A percentile compares a stretch with the other conserved stretches of the same genome.
Evolutionary conservation across 805 yeast species (phyloP).

Genomic region (Wickerhamomyces rabaulensis): DNA sequence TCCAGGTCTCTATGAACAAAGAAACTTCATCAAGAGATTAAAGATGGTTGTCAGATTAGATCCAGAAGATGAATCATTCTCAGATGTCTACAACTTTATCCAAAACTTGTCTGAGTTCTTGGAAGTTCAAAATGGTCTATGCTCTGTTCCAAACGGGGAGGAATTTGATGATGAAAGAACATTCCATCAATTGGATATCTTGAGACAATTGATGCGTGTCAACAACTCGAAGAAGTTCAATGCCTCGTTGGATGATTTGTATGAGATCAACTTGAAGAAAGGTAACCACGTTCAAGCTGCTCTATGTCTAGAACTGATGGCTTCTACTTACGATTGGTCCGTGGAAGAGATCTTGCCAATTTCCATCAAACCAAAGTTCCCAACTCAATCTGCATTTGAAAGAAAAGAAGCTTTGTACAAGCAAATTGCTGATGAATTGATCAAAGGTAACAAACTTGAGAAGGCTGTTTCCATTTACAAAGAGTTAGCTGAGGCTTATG

Average conservation of each 20-base stretch:
- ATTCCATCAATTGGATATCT: slow-evolving; percentile 69
- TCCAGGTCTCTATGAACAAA: slow-evolving; percentile 52
- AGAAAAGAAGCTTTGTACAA: slow-evolving; percentile 70
- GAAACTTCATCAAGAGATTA: slow-evolving; percentile 44
- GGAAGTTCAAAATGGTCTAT: slow-evolving; percentile 58
- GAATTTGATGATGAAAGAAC: slow-evolving; percentile 87
- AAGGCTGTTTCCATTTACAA: slow-evolving; percentile 76
- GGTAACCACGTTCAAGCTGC: slow-evolving; percentile 78
- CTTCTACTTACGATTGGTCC: slow-evolving; percentile 73
- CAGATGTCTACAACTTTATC: slow-evolving; percentile 43
- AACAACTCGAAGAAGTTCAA: slow-evolving; percentile 76
- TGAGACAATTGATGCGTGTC: slow-evolving; percentile 71
- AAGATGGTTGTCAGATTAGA: slow-evolving; percentile 48
- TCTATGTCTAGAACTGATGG: slow-evolving; percentile 69
- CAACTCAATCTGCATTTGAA: slow-evolving; percentile 76
- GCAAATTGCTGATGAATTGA: slow-evolving; percentile 63
- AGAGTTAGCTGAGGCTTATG: slow-evolving; percentile 73
- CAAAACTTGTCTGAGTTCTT: slow-evolving; percentile 56
- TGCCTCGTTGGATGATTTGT: slow-evolving; percentile 72
- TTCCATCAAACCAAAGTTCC: slow-evolving; percentile 61
- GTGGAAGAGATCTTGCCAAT: slow-evolving; percentile 50
- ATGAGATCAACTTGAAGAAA: slow-evolving; percentile 54
- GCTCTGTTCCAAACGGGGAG: slow-evolving; percentile 70
- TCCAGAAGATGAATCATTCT: slow-evolving; percentile 58
- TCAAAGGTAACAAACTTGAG: slow-evolving; percentile 69